Base-by-base conservation (phyloP, 768 basidiomycete species). In the Rhizopogon vulgaris region DNA sequence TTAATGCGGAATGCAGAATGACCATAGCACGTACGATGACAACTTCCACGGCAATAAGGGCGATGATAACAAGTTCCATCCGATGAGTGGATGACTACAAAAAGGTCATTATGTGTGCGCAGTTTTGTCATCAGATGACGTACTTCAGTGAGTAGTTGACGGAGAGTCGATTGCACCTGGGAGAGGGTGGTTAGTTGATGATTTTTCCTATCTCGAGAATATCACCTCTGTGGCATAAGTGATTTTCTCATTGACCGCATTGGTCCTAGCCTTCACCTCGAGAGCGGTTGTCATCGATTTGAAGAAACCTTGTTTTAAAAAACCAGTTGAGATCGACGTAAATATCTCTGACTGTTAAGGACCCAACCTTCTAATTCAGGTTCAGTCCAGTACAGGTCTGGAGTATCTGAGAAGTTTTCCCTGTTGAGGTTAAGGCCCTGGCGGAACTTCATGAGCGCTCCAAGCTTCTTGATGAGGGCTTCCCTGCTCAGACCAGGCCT, bases 41-140 rank as follows among this genome's bases (percentile, higher is more conserved):
- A n/a, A 94, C 92, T 67, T 95, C 93, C 10, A 96, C 91, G 0
- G 94, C 90, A 61, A 97, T 96, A 45, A 98, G 84, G 1, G 82
- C 78, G 58, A 97, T 98, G 64, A 97, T 97, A 56, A 97, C 88
- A 4, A 95, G 74, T 69, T 98, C 95, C 88, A 98, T 94, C 2
- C 88, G 83, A 62, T 96, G 91, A 2, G 78, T 81, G 4, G 89
- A 90, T 3, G 91, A 90, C 90, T 95, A 60, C 9, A 55, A 45
- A 43, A 46, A 46, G 9, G 15, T 27, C 52, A 18, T 55, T 47
- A 15, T 39, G 17, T 6, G 32, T 10, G 36, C 5, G 18, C n/a
- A 15, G 1, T 28, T 10, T 9, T 36, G 12, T 30, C 30, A 51
- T 12, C 9, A 49, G 24, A 50, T 14, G 22, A 5, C 55, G 27